Base-by-base conservation (phyloP, 352 stramenopile genomes). In the Blastocystis sp. region DNA sequence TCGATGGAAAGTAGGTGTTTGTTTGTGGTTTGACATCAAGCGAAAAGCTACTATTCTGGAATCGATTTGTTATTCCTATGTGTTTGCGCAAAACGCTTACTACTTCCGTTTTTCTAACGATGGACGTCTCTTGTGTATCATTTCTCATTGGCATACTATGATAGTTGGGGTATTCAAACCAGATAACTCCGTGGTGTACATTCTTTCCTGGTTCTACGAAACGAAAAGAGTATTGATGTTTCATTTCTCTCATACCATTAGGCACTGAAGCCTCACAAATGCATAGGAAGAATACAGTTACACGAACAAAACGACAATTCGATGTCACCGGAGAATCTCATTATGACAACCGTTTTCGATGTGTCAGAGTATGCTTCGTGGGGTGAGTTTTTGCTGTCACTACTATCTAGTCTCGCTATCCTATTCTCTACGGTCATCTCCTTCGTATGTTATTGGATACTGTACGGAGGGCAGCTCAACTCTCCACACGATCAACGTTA, bases 61-160 rank as follows among this genome's bases (percentile, higher is more conserved):
- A 4, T 29, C 27, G 27, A 56, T 76, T 24, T 38, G 32, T 24
- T 76, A 51, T 36, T 76, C 64, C 14, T 56, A 53, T 36, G n/a
- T 44, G 14, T 76, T 57, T 36, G 14, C 40, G 9, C 8, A 27
- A 21, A 38, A 76, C 46, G n/a, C 21, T 24, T 36, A 16, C 27
- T 57, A 76, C 32, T 57, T 57, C 46, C 14, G 27, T 56, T 76
- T 76, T 36, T 51, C 32, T 53, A 38, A 57, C 16, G 64, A 76
- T 76, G 64, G 64, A 53, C 11, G 53, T 29, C 18, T 16, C 0
- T 40, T 76, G 36, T 32, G 64, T 76, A 57, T 9, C 16, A 27
- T 9, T 0, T 76, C 14, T 8, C 1, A 24, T 57, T 8, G 1
- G 24, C 6, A 36, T 53, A n/a, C 18, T 21, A 76, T 56, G 14